Evolutionary conservation across 345 rosid species (phyloP), one percentile per base, ranked within the genome.

Genomic region (Carallia pectinifolia): DNA sequence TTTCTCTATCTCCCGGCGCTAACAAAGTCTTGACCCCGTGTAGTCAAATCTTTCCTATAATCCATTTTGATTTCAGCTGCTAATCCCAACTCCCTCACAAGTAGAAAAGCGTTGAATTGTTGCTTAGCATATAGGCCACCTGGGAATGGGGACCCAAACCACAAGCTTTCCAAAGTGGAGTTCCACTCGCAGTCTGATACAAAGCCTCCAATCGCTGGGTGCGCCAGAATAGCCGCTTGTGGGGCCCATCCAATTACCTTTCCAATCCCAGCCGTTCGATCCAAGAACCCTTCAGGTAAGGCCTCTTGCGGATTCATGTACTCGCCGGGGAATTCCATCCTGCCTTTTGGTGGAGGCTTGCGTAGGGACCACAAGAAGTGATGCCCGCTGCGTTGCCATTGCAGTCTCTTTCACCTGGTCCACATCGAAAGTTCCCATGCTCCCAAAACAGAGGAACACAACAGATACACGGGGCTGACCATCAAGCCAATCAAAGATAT

Each of bases 121-220:
- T 89, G 96, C 62, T 89, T 89, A 0, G 77, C 87, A 44, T 80
- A 79, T 56, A 85, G 91, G 91, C 88, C 87, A 85, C 65, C 89
- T 58, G 33, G 84, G 82, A 0, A 82, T 59, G 0, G 87, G 92
- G 18, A 84, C 83, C 0, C 85, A 61, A 64, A 77, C 92, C 89
- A 84, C 19, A 87, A 1, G 58, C 85, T 80, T 68, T 88, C 89
- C 12, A 80, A 66, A 0, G 53, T 74, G 0, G 90, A 88, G 54
- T 88, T 86, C 93, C 90, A 88, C 6, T 89, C 89, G n/a, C 93
- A 86, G 33, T 88, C 90, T 13, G 90, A 82, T 52, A 85, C 89
- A 12, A 88, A 90, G 6, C 91, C 93, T 10, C 88, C 89, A 0
- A 82, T 47, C 0, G 88, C 81, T 1, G 63, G 65, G 64, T 82